Percentiles rank a stretch among this genome's conserved stretches.
Evolutionary conservation across 148 eudicot genomes (phyloP).

Genomic region (Gaultheria prostrata): DNA sequence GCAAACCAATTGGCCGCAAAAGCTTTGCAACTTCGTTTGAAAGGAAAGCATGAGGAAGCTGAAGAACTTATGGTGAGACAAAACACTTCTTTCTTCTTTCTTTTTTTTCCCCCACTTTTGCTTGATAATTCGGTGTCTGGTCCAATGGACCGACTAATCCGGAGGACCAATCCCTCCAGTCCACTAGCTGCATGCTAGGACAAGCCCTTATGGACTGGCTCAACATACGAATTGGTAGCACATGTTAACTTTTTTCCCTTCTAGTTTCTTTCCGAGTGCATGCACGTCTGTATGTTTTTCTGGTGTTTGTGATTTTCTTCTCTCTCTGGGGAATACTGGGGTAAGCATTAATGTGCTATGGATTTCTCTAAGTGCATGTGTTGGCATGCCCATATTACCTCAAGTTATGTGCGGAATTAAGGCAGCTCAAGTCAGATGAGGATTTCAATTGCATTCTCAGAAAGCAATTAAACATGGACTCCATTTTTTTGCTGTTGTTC

Average conservation of each 20-base stretch:
- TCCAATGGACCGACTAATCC: not conserved
- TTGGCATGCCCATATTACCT: not conserved
- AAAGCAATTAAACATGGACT: not conserved
- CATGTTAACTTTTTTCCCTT: not conserved
- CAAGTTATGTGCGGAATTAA: not conserved
- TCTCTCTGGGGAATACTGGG: not conserved
- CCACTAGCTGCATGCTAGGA: not conserved
- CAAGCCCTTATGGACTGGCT: not conserved
- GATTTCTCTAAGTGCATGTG: not conserved
- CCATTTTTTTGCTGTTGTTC: not conserved
- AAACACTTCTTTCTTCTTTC: not conserved
- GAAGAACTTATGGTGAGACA: conserved; percentile 68
- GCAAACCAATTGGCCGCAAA: conserved; percentile 94
- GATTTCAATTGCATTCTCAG: not conserved
- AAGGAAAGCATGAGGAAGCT: conserved; percentile 91
- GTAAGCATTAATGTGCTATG: not conserved
- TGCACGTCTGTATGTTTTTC: not conserved
- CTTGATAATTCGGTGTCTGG: not conserved
- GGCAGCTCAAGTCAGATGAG: not conserved
- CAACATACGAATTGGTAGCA: not conserved
- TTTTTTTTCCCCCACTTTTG: not conserved
- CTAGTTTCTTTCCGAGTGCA: not conserved
- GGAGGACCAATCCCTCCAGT: not conserved
- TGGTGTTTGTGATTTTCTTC: not conserved
- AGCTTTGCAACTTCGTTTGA: conserved; percentile 86